Evolutionary conservation across 768 basidiomycete species (phyloP).

Genomic region (Stropharia rugosoannulata): DNA sequence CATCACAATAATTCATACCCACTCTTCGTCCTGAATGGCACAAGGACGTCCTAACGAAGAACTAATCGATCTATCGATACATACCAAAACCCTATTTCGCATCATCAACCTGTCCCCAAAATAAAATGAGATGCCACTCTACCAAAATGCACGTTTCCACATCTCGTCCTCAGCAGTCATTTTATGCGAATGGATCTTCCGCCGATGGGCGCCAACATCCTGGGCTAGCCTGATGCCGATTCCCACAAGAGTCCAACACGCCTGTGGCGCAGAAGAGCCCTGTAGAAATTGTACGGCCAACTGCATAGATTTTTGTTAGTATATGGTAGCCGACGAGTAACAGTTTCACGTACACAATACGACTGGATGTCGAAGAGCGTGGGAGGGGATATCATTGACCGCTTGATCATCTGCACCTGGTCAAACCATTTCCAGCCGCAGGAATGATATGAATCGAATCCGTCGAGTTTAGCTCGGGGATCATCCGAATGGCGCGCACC

Average conservation of each 20-base stretch:
- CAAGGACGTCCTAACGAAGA: constrained; percentile 68
- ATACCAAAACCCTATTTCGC: constrained; percentile 47
- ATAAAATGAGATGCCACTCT: neutral
- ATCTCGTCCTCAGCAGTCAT: constrained; percentile 63
- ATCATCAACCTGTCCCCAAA: neutral
- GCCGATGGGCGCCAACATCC: constrained; percentile 74
- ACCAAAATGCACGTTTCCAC: constrained; percentile 75
- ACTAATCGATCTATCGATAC: constrained; percentile 51
- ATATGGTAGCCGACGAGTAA: neutral
- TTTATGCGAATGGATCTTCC: constrained; percentile 30
- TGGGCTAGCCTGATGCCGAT: constrained; percentile 74
- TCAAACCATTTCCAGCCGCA: constrained; percentile 67
- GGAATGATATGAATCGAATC: constrained; percentile 37
- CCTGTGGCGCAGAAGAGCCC: constrained; percentile 59
- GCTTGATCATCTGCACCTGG: constrained; percentile 67
- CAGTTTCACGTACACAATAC: constrained; percentile 43
- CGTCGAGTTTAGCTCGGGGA: constrained; percentile 47
- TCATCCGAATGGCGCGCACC: constrained; percentile 62
- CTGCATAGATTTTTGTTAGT: constrained; percentile 26
- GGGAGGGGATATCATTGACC: constrained; percentile 62
- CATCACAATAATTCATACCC: constrained; percentile 18
- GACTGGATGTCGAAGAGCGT: constrained; percentile 74
- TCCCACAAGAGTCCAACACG: constrained; percentile 69
- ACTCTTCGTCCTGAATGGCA: constrained; percentile 82
- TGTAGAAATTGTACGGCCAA: constrained; percentile 53